Evolutionary conservation across 257 asterid species (phyloP).

Genomic region (Oldenlandia corymbosa): DNA sequence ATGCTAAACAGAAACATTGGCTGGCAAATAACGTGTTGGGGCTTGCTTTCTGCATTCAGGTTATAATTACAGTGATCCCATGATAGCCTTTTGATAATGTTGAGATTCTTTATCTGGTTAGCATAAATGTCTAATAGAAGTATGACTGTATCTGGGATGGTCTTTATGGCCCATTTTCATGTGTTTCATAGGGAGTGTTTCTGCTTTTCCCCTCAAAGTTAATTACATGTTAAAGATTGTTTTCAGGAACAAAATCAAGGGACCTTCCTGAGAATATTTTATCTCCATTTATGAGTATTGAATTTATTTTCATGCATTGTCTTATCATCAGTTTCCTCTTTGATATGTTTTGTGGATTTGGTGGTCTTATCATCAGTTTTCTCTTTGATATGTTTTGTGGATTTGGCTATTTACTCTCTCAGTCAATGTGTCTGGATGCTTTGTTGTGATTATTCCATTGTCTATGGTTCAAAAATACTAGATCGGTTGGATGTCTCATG

Average conservation of each 20-base stretch:
- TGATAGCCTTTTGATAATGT: background rate
- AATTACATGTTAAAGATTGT: background rate
- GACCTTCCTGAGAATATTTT: background rate
- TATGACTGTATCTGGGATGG: background rate
- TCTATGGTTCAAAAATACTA: background rate
- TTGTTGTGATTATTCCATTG: background rate
- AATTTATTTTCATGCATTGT: background rate
- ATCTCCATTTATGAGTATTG: background rate
- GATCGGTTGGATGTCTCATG: background rate
- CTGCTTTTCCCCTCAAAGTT: background rate
- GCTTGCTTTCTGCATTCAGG: constrained; percentile 97
- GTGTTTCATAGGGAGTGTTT: background rate
- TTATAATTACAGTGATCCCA: too few relatives aligned
- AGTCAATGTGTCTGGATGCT: background rate
- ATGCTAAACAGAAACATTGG: constrained; percentile 97
- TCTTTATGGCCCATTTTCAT: background rate
- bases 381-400: background rate
- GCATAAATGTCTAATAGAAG: background rate
- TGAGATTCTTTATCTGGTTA: background rate
- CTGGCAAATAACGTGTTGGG: constrained; percentile 93
- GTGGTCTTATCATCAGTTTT: too few relatives aligned
- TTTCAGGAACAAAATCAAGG: too few relatives aligned
- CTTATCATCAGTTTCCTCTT: too few relatives aligned
- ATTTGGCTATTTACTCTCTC: background rate
- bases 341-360: too few relatives aligned